Conservation (phyloP, 768 basidiomycete genomes). For the Amanita rimosa region DNA sequence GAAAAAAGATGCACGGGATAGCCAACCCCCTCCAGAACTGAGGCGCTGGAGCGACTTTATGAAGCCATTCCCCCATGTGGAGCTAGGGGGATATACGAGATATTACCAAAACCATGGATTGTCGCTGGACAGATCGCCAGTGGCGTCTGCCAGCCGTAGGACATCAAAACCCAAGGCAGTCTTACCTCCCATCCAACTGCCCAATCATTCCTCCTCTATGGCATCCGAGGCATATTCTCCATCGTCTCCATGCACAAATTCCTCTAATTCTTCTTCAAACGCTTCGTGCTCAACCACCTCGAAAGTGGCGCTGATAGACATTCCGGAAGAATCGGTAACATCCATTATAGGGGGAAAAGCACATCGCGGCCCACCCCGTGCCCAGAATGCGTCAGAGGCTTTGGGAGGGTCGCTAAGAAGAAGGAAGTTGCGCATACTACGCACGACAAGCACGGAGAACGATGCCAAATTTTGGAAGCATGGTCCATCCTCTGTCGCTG, state of each 20-base stretch:
- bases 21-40: slow-evolving; percentile 26
- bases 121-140: slow-evolving; percentile 2
- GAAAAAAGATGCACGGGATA: slow-evolving; percentile 9
- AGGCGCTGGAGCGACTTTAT: slow-evolving; percentile 23
- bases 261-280: not conserved
- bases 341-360: not conserved
- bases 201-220: not conserved
- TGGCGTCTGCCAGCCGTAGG: slow-evolving; percentile 3
- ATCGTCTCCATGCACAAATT: not conserved
- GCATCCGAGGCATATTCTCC: not conserved
- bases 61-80: slow-evolving; percentile 27
- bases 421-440: slow-evolving; percentile 19
- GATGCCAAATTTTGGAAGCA: slow-evolving; percentile 18
- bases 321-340: slow-evolving; percentile 1
- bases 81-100: slow-evolving; percentile 28
- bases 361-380: not conserved
- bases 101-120: slow-evolving; percentile 22
- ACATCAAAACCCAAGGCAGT: not conserved
- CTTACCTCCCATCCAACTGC: not conserved
- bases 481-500: slow-evolving; percentile 6
- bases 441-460: slow-evolving; percentile 26
- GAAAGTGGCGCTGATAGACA: not conserved
- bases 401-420: slow-evolving; percentile 16
- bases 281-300: not conserved
- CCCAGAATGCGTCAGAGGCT: slow-evolving; percentile 3